A percentile compares a stretch with the other conserved stretches of the same genome.
phyloP scores from a whole-genome alignment of 1,139 yeast species.

The Debaryomyces sp. region DNA sequence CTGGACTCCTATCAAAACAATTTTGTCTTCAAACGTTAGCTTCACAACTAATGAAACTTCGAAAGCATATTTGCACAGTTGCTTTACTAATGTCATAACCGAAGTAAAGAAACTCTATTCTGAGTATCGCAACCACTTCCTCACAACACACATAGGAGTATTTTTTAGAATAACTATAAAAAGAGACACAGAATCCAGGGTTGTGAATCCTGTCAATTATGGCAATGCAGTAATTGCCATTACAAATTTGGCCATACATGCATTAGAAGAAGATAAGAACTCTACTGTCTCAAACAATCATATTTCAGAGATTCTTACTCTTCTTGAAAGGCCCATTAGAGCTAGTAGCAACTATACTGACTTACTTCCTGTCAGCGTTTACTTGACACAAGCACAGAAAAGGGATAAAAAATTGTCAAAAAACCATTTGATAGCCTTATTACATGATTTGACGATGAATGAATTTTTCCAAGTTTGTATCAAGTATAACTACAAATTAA shows the following conservation, averaged over 20 bases:
- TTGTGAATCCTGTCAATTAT: conserved; percentile 57
- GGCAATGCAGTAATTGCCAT: conserved; percentile 69
- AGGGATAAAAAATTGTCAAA: conserved; percentile 21
- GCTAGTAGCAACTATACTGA: conserved; percentile 43
- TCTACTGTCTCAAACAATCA: conserved; percentile 53
- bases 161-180: conserved; percentile 51
- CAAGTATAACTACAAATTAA: conserved; percentile 60
- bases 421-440: conserved; percentile 49
- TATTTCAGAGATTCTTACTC: conserved; percentile 59
- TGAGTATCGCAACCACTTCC: conserved; percentile 20
- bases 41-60: conserved; percentile 6
- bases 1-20: conserved; percentile 16
- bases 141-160: conserved; percentile 41
- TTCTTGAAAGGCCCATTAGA: conserved; percentile 60
- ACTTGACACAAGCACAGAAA: conserved; percentile 34
- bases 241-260: conserved; percentile 58
- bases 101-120: conserved; percentile 10
- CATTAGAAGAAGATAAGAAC: conserved; percentile 64
- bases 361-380: conserved; percentile 47
- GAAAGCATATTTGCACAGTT: not conserved
- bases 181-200: conserved; percentile 61
- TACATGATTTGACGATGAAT: conserved; percentile 64
- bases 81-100: conserved; percentile 3
- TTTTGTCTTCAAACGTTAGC: conserved; percentile 10
- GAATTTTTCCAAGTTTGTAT: conserved; percentile 67